Percentiles rank a stretch among this genome's conserved stretches.
Conservation (phyloP, 495 filamentous ascomycete species). For the Hypoxylon fuscum region DNA sequence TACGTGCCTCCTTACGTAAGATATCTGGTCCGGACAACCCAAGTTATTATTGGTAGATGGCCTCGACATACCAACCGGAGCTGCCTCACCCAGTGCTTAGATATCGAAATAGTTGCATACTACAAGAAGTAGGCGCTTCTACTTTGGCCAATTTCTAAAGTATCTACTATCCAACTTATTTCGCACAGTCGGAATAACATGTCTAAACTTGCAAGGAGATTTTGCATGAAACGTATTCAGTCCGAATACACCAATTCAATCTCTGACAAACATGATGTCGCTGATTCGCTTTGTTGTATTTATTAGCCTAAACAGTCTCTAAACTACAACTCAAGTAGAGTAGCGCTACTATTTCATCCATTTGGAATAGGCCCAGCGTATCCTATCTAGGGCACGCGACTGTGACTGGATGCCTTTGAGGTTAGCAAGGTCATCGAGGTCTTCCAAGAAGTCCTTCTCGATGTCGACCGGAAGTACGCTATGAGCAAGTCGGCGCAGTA, state of each 20-base stretch:
- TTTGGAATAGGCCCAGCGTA: conserved; percentile 86
- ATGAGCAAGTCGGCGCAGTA: conserved; percentile 72
- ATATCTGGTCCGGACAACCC: not conserved
- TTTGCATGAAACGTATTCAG: not conserved
- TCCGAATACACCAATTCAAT: not conserved
- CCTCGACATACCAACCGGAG: not conserved
- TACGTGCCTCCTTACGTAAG: not conserved
- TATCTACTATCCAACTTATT: not conserved
- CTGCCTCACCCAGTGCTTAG: conserved; percentile 6
- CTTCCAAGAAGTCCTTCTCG: conserved; percentile 83
- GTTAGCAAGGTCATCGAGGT: conserved; percentile 83
- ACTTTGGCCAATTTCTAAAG: conserved; percentile 8
- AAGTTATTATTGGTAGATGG: not conserved
- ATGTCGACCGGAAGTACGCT: conserved; percentile 72
- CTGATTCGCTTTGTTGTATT: conserved; percentile 15
- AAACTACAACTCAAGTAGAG: not conserved
- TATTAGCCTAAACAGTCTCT: not conserved
- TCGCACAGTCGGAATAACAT: not conserved
- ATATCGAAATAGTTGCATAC: conserved; percentile 6
- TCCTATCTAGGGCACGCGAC: conserved; percentile 77
- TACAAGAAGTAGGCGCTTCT: conserved; percentile 9
- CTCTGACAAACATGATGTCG: conserved; percentile 2
- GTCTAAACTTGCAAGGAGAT: not conserved
- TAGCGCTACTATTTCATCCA: conserved; percentile 60
- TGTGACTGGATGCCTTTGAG: conserved; percentile 78